Evolutionary conservation across 345 rosid genomes (phyloP).

Genomic region (Arabidopsis suecica): DNA sequence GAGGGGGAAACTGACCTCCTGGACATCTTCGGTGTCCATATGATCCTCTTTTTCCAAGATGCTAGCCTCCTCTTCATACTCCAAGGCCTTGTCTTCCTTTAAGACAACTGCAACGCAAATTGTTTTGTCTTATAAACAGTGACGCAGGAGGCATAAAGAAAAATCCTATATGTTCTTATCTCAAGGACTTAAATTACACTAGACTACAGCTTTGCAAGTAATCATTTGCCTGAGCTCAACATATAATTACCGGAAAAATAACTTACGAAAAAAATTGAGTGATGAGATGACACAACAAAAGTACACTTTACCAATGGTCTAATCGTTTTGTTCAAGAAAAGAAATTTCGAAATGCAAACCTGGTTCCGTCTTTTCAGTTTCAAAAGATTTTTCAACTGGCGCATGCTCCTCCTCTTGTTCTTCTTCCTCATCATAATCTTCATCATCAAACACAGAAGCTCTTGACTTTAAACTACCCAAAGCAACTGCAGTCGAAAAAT

Average conservation of each 20-base stretch:
- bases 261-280: slow-evolving; percentile 9
- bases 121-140: slow-evolving; percentile 47
- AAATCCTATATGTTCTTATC: background rate
- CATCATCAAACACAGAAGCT: slow-evolving; percentile 78
- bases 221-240: slow-evolving; percentile 17
- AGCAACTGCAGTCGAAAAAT: slow-evolving; percentile 61
- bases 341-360: slow-evolving; percentile 47
- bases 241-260: slow-evolving; percentile 1
- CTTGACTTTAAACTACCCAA: slow-evolving; percentile 51
- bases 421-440: slow-evolving; percentile 94
- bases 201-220: slow-evolving; percentile 13
- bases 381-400: slow-evolving; percentile 52
- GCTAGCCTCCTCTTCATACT: slow-evolving; percentile 48
- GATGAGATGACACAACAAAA: slow-evolving; percentile 36
- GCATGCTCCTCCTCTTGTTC: slow-evolving; percentile 60
- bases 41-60: slow-evolving; percentile 55
- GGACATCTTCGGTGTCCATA: slow-evolving; percentile 53
- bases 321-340: slow-evolving; percentile 18
- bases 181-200: background rate
- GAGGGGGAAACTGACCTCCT: slow-evolving; percentile 51
- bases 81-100: slow-evolving; percentile 51
- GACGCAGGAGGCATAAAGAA: slow-evolving; percentile 31
- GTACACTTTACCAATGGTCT: background rate
- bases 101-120: slow-evolving; percentile 44
- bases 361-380: slow-evolving; percentile 51